Conservation (phyloP, 768 basidiomycete genomes). For the Phlegmacium glaucopus region DNA sequence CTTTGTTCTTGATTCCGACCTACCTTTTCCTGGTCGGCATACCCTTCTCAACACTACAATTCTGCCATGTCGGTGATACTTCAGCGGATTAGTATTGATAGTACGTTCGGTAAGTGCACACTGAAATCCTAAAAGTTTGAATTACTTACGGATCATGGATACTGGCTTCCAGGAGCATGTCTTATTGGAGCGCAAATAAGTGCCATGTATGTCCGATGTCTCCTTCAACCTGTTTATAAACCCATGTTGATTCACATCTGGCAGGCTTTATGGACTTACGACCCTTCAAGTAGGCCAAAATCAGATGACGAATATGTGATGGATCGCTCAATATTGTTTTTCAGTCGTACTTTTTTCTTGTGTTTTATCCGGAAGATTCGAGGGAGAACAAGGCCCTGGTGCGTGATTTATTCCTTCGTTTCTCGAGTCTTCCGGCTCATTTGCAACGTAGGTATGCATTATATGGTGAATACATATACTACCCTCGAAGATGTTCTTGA, state of each 20-base stretch:
- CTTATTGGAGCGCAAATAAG: constrained; percentile 31
- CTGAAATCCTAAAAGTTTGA: no score
- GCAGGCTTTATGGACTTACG: constrained; percentile 34
- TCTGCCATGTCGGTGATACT: no score
- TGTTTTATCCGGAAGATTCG: constrained; percentile 30
- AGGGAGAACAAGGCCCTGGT: constrained; percentile 23
- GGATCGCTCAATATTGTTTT: not conserved
- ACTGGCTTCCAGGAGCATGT: constrained; percentile 8
- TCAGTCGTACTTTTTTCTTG: constrained; percentile 33
- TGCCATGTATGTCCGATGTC: constrained; percentile 22
- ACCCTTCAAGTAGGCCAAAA: constrained; percentile 26
- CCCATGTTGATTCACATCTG: constrained; percentile 1
- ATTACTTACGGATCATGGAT: no score
- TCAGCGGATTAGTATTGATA: no score
- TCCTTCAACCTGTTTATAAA: not conserved
- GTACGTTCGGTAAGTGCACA: no score
- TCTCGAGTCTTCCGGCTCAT: not conserved
- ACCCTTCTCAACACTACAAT: no score
- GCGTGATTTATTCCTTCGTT: not conserved
- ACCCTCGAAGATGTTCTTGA: not conserved
- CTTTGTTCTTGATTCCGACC: no score
- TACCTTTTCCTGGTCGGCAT: no score
- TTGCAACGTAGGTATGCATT: constrained; percentile 18
- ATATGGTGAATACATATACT: constrained; percentile 22
- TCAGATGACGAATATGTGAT: not conserved